Evolutionary conservation across 2,329 filamentous ascomycete species (phyloP), one percentile per base, ranked within the genome.

Genomic region (Aureobasidium sp.): DNA sequence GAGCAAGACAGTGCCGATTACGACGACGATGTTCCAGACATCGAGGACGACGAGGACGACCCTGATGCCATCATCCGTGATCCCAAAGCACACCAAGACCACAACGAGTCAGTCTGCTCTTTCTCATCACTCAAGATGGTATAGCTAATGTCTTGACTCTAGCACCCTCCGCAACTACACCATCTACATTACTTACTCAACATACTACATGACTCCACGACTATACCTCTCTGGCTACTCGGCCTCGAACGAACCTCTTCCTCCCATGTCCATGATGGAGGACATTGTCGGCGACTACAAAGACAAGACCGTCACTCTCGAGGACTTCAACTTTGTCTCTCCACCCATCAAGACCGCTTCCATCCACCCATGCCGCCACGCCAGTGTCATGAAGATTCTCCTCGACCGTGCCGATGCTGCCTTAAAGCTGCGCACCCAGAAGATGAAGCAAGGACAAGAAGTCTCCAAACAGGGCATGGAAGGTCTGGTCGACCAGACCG

Each of bases 241-340:
- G 17, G 59, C 60, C 7, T 60, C 59, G n/a, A 64, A 66, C 52
- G 56, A 90, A 59, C 90, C 90, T 1, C 83, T 95, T 0, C 81
- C 86, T 3, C 90, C 90, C 2, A 79, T 86, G 48, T 77, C 85
- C 49, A 95, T 95, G 90, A 94, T 95, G 87, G 88, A 95, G 70
- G 90, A 95, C 68, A 95, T 95, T 54, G 87, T 95, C 30, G 90
- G 90, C 57, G 90, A 95, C 74, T 95, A 95, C 76, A 94, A 94
- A 68, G 90, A 95, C 74, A 98, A 98, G 77, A 98, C 93, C 0
- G 93, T 98, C 56, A 98, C 93, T 1, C 83, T 97, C 55, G 93
- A 98, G 68, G 90, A 96, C 70, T 98, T 98, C 67, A 90, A 89
- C 41, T 96, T 95, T 75, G 93, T 94, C 68, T 86, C 88, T 59